Conservation (phyloP, 2,329 filamentous ascomycete genomes). For the Pseudogymnoascus sp. region DNA sequence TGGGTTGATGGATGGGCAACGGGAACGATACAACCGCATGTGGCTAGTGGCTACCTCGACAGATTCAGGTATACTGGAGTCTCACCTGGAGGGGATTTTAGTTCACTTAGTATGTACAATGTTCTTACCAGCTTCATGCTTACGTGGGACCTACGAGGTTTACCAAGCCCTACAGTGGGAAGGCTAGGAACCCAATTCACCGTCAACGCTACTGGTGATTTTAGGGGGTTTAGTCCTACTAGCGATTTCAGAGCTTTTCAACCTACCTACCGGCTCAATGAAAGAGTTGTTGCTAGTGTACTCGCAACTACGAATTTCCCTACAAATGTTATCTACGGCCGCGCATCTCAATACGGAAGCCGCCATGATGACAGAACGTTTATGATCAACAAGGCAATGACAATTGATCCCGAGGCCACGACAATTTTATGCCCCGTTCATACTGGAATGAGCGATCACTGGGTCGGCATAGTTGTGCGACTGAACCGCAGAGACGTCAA, state of each 20-base stretch:
- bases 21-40: neutral
- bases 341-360: neutral
- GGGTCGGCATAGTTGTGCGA: neutral
- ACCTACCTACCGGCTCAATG: neutral
- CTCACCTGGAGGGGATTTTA: too few species aligned
- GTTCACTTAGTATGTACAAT: too few species aligned
- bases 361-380: neutral
- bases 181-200: neutral
- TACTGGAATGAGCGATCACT: neutral
- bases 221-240: too few species aligned
- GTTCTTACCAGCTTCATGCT: too few species aligned
- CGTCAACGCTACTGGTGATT: too few species aligned
- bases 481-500: neutral
- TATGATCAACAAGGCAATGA: neutral
- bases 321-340: neutral
- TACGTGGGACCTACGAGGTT: neutral
- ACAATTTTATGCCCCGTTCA: neutral
- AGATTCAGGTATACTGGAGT: neutral
- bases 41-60: neutral
- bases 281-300: neutral
- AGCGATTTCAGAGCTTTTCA: neutral
- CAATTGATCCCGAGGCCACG: neutral
- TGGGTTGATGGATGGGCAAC: neutral
- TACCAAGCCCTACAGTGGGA: neutral
- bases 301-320: neutral